Evolutionary conservation across 768 basidiomycete species (phyloP).

Genomic region (Tricholomella constricta): DNA sequence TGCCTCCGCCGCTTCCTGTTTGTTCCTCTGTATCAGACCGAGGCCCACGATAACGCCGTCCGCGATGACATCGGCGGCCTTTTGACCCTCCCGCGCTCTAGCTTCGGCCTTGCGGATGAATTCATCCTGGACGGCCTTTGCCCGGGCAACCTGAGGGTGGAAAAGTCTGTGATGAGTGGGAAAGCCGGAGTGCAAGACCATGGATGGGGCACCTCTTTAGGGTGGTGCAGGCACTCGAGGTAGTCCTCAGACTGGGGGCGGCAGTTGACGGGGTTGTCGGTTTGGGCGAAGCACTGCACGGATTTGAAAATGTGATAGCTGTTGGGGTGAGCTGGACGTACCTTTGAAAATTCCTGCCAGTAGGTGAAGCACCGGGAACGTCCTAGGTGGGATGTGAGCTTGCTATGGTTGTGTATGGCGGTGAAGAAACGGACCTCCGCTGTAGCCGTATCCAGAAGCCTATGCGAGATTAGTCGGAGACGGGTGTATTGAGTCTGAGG

Average conservation of each 20-base stretch:
- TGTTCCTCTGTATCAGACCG: slow-evolving; percentile 67
- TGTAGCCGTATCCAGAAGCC: slow-evolving; percentile 50
- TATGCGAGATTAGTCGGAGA: not conserved
- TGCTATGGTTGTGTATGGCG: not conserved
- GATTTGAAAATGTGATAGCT: slow-evolving; percentile 2
- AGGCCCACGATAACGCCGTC: slow-evolving; percentile 77
- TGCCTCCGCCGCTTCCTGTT: slow-evolving; percentile 19
- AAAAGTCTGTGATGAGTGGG: not conserved
- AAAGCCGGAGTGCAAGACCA: too few species aligned
- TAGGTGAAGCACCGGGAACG: slow-evolving; percentile 85
- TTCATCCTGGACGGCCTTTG: slow-evolving; percentile 70
- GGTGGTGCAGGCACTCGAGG: slow-evolving; percentile 87
- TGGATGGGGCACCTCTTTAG: slow-evolving; percentile 68
- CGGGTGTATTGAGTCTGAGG: not conserved
- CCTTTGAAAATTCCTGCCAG: slow-evolving; percentile 90
- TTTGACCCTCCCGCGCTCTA: slow-evolving; percentile 68
- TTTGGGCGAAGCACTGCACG: slow-evolving; percentile 78
- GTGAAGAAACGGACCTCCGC: slow-evolving; percentile 37
- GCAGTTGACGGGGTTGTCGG: slow-evolving; percentile 77
- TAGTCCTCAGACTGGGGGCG: slow-evolving; percentile 78
- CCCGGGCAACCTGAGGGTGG: slow-evolving; percentile 42
- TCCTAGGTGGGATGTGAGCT: slow-evolving; percentile 43
- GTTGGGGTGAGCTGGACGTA: slow-evolving; percentile 27
- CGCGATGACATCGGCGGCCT: slow-evolving; percentile 68
- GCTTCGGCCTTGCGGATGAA: slow-evolving; percentile 67